Base-by-base conservation (phyloP, 192 early-diverging fungal species). In the Phlyctochytrium arcticum region DNA sequence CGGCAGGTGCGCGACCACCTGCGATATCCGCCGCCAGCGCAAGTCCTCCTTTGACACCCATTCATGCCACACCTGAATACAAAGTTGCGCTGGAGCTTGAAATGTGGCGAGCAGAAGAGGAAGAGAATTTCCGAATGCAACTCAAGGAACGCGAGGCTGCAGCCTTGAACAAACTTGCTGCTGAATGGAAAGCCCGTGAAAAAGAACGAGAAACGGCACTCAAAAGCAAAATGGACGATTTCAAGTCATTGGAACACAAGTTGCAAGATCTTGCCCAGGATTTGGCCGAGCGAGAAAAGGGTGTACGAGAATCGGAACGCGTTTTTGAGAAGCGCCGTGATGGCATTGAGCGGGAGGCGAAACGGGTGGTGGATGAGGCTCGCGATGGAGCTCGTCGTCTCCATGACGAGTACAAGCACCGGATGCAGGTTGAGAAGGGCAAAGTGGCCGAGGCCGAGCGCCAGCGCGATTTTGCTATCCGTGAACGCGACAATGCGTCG, bases 1-100 rank as follows among this genome's bases (percentile, higher is more conserved):
- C 42, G 15, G 21, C 21, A 21, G 42, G 39, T 55, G 36, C 29
- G 46, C 48, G 21, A 36, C 42, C 23, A 57, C 36, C 42, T 7
- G 39, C 6, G 21, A 19, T 2, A 42, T 44, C 36, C 7, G 60
- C 30, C 19, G 62, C 42, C 32, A 23, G 23, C 17, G 6, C 21
- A 21, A 62, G 21, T 32, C 29, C 62, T 12, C 48, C n/a, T 33
- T 21, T 48, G 15, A 67, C 65, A 2, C 57, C 71, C 27, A 50
- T 82, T 21, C 71, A 79, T 62, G 63, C 54, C 3, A 75, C 74
- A 24, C 53, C 34, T 8, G 75, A 82, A 57, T 82, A 82, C 69
- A 66, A 68, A 29, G 74, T 67, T 17, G 80, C 80, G 6, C 70
- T 82, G 19, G 77, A 82, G 39, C 56, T 75, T 21, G 80, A 76